Evolutionary conservation across 495 filamentous ascomycete species (phyloP).

Genomic region (Xylaria cubensis): DNA sequence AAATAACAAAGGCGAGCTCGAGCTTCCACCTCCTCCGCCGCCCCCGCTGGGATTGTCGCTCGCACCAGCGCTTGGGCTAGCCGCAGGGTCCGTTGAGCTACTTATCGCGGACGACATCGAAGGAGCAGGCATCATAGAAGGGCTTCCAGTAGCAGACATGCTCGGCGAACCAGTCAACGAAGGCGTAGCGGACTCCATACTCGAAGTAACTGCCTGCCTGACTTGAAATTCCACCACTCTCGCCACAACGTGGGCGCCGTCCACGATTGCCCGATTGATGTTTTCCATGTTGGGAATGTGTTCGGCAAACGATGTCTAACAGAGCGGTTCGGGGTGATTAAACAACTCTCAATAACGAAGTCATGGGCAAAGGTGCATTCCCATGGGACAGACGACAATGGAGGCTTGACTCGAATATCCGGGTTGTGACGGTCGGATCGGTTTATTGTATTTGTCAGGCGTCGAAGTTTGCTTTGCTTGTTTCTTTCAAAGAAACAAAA

Average conservation of each 20-base stretch:
- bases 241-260: conserved; percentile 41
- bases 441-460: conserved; percentile 12
- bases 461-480: background rate
- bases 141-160: conserved; percentile 14
- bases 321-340: conserved; percentile 11
- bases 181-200: conserved; percentile 3
- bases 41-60: conserved; percentile 25
- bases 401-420: background rate
- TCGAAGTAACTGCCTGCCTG: conserved; percentile 29
- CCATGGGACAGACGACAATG: conserved; percentile 3
- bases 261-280: conserved; percentile 41
- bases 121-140: conserved; percentile 14
- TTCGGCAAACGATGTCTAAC: background rate
- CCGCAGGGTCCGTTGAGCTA: background rate
- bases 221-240: conserved; percentile 40
- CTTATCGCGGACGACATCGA: conserved; percentile 24
- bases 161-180: conserved; percentile 21
- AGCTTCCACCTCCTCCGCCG: conserved; percentile 42
- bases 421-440: background rate
- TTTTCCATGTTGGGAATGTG: conserved; percentile 34
- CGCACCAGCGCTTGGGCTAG: background rate
- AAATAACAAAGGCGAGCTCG: conserved; percentile 91
- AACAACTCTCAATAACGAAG: conserved; percentile 1
- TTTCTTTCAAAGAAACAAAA: conserved; percentile 5
- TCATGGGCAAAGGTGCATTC: background rate